Conservation (phyloP, 1,139 yeast species). For the Scheffersomyces quercinus region DNA sequence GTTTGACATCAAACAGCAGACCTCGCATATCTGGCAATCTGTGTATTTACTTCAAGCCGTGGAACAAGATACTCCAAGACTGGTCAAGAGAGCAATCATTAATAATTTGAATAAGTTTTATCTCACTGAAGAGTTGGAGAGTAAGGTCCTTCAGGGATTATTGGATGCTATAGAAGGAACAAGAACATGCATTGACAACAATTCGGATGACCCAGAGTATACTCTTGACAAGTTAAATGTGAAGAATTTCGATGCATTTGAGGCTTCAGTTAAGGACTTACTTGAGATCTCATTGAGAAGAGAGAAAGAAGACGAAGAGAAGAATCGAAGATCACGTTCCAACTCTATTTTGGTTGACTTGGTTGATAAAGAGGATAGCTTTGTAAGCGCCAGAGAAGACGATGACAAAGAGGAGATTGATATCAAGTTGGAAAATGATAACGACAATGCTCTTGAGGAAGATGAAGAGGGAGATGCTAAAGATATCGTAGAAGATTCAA, state of each 20-base stretch:
- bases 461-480: conserved; percentile 3
- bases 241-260: conserved; percentile 50
- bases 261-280: conserved; percentile 26
- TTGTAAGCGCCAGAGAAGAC: not conserved
- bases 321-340: conserved; percentile 6
- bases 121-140: conserved; percentile 30
- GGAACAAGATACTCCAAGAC: conserved; percentile 53
- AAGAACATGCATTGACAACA: conserved; percentile 23
- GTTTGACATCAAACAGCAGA: conserved; percentile 39
- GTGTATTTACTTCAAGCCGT: conserved; percentile 54
- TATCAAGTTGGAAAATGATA: conserved; percentile 4
- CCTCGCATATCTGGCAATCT: conserved; percentile 61
- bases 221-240: conserved; percentile 44
- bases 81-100: conserved; percentile 57
- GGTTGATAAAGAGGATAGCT: conserved; percentile 9
- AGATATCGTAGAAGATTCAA: conserved; percentile 4
- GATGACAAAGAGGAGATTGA: conserved; percentile 3
- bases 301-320: conserved; percentile 14
- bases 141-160: conserved; percentile 33
- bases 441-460: conserved; percentile 1
- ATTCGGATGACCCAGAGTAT: conserved; percentile 29
- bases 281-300: conserved; percentile 27
- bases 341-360: conserved; percentile 15
- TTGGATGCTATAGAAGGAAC: conserved; percentile 38
- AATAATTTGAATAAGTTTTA: conserved; percentile 52